Percentiles rank a stretch among this genome's conserved stretches.
Conservation (phyloP, 2,329 filamentous ascomycete genomes). For the Cercospora nicotianae region DNA sequence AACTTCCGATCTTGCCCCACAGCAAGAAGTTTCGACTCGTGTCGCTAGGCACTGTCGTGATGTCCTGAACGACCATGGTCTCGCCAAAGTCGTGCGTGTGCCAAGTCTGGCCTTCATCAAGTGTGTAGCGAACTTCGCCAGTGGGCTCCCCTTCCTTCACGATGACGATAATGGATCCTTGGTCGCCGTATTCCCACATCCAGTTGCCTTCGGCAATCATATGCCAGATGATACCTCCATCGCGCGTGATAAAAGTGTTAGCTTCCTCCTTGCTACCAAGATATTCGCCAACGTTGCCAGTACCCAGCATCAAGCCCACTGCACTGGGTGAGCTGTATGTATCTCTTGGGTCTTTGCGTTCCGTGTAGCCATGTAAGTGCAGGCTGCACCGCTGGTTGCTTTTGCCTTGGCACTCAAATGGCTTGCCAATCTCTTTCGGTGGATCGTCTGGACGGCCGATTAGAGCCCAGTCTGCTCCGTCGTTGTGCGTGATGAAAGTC, state of each 20-base stretch:
- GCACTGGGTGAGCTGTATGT: slow-evolving; percentile 88
- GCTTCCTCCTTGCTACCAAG: slow-evolving; percentile 68
- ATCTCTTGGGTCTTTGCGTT: slow-evolving; percentile 75
- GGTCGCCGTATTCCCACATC: slow-evolving; percentile 94
- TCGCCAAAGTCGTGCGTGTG: slow-evolving; percentile 69
- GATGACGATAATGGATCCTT: slow-evolving; percentile 88
- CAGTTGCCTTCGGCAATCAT: slow-evolving; percentile 83
- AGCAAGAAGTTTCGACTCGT: slow-evolving; percentile 88
- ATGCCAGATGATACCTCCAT: slow-evolving; percentile 88
- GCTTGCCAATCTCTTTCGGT: slow-evolving; percentile 65
- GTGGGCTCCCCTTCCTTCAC: slow-evolving; percentile 70
- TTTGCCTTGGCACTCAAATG: slow-evolving; percentile 62
- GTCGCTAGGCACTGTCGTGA: slow-evolving; percentile 86
- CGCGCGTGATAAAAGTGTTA: slow-evolving; percentile 85
- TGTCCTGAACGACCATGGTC: slow-evolving; percentile 71
- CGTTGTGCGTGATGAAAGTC: slow-evolving; percentile 93
- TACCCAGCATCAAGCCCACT: slow-evolving; percentile 84
- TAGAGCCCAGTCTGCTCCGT: slow-evolving; percentile 82
- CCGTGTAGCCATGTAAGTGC: slow-evolving; percentile 94
- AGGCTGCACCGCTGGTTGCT: slow-evolving; percentile 70
- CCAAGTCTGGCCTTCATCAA: slow-evolving; percentile 82
- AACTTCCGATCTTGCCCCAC: slow-evolving; percentile 68
- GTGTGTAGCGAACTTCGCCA: slow-evolving; percentile 70
- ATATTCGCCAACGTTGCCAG: slow-evolving; percentile 82
- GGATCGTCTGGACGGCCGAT: slow-evolving; percentile 68